Evolutionary conservation across 768 basidiomycete species (phyloP), one percentile per base, ranked within the genome.

Genomic region (Xerocomellus amylosporus): DNA sequence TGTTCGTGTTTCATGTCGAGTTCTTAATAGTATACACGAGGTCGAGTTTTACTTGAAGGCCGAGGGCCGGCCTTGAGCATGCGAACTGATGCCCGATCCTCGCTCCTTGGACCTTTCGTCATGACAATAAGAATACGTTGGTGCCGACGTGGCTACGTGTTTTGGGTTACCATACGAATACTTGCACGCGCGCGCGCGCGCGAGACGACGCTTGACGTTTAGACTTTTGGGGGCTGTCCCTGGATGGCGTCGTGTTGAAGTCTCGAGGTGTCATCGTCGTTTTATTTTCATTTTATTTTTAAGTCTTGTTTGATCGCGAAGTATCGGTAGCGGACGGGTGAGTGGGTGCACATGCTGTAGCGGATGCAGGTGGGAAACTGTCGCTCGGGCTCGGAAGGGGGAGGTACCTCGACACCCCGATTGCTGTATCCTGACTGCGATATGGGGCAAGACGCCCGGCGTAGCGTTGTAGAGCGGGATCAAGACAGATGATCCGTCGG

Each of bases 251-350:
- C 41, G 33, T 44, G 34, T 51, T 38, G 30, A 60, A 31, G 43
- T 46, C 46, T 60, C 60, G 54, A 42, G 59, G 37, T 44, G 46
- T 44, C 49, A 42, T 41, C 34, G 33, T 55, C 46, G 8, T 31
- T 14, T 14, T 19, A 9, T n/a, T n/a, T 19, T 15, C 9, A 5
- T 12, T n/a, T 19, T n/a, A n/a, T 12, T 17, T 24, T 2, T 2
- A 24, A 5, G 33, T 33, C 7, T n/a, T n/a, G 34, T 38, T 38
- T 19, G 36, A 45, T 34, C 15, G 30, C 13, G 47, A 50, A 9
- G 40, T 13, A 17, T 57, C 63, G 61, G 63, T 41, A 53, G 63
- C 50, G 58, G 40, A 66, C 63, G 63, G 63, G 47, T 64, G 64
- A 43, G 33, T 22, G 34, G 57, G 38, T 59, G 41, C 63, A 66